Percentiles rank a stretch among this genome's conserved stretches.
Evolutionary conservation across 2,329 filamentous ascomycete genomes (phyloP).

Genomic region (Hypoxylon sp.): DNA sequence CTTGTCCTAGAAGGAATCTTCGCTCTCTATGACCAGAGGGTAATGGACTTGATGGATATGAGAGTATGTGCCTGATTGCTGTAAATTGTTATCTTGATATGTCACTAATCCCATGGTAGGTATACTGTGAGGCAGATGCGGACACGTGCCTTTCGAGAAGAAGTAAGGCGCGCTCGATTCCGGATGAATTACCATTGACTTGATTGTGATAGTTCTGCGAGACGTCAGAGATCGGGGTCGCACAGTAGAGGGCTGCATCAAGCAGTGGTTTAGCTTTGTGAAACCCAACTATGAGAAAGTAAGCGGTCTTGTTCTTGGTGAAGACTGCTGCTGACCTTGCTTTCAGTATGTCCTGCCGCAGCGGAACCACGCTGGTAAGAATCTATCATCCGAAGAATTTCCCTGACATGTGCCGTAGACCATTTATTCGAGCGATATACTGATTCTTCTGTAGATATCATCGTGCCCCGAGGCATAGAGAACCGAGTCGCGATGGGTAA

Average conservation of each 20-base stretch:
- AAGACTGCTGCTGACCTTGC: constrained; percentile 36
- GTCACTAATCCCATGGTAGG: constrained; percentile 63
- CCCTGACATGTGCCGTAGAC: constrained; percentile 32
- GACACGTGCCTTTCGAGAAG: constrained; percentile 93
- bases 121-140: constrained; percentile 96
- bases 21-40: constrained; percentile 88
- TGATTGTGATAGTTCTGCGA: constrained; percentile 74
- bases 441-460: constrained; percentile 75
- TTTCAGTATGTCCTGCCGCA: constrained; percentile 89
- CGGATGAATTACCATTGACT: constrained; percentile 25
- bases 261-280: constrained; percentile 97
- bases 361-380: constrained; percentile 81
- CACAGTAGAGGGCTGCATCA: constrained; percentile 95
- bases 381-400: constrained; percentile 43
- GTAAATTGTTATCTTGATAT: constrained; percentile 9
- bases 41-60: constrained; percentile 90
- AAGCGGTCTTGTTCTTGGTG: constrained; percentile 24
- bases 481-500: constrained; percentile 90
- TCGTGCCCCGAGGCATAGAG: constrained; percentile 94
- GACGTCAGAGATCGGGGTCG: constrained; percentile 91
- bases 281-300: constrained; percentile 95
- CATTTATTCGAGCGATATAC: constrained; percentile 8
- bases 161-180: constrained; percentile 70
- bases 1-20: constrained; percentile 96
- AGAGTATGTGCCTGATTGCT: constrained; percentile 68